Percentiles rank a stretch among this genome's conserved stretches.
phyloP scores from a whole-genome alignment of 345 rosid species.

The Cochlearia excelsa region DNA sequence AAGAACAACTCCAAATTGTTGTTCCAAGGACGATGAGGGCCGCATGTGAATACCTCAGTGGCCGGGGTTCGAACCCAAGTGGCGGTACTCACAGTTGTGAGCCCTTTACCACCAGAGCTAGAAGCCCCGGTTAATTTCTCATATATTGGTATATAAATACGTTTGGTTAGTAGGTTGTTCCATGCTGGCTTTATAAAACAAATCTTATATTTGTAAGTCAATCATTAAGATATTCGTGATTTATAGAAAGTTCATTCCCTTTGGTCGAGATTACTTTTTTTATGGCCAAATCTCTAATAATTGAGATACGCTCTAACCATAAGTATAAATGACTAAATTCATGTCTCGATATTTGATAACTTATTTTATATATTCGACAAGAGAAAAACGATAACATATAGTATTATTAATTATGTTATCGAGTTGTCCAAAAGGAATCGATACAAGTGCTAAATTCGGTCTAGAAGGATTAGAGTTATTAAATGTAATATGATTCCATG shows the following conservation, averaged over 20 bases:
- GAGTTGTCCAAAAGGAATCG: neutral
- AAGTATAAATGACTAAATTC: constrained; percentile 22
- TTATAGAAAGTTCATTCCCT: constrained; percentile 29
- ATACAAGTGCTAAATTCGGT: neutral
- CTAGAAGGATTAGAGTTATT: constrained; percentile 8
- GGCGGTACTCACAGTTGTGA: too few species aligned
- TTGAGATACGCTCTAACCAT: constrained; percentile 26
- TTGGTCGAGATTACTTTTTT: constrained; percentile 27
- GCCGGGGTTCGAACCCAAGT: too few species aligned
- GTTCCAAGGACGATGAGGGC: too few species aligned
- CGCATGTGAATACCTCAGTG: too few species aligned
- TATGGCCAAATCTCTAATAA: constrained; percentile 13
- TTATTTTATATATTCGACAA: too few species aligned
- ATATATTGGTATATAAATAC: too few species aligned
- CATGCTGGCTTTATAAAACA: constrained; percentile 9
- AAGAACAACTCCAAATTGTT: too few species aligned
- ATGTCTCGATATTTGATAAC: constrained; percentile 5
- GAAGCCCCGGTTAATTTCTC: too few species aligned
- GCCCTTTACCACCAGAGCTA: too few species aligned
- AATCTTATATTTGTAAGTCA: constrained; percentile 11
- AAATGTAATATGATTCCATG: constrained; percentile 19
- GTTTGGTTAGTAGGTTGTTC: too few species aligned
- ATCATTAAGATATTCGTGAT: constrained; percentile 20
- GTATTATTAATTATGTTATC: neutral
- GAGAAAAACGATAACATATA: too few species aligned